These are phyloP conservation scores for Populus pruinosa DNA, from an alignment of 345 rosid genomes.

Conservation along the genomic window DNA sequence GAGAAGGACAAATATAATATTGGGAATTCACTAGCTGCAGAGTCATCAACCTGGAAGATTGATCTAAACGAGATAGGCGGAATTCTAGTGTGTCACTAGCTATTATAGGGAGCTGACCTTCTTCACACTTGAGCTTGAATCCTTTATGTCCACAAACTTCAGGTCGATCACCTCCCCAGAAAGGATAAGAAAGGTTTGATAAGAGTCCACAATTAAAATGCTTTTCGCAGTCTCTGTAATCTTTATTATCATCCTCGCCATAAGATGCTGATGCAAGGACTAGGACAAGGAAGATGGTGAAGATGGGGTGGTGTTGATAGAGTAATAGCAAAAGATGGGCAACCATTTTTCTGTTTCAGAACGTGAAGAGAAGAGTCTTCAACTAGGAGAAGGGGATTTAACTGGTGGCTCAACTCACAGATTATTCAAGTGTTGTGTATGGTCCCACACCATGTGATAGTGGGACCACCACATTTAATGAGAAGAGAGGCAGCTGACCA, in stretches of 20 bases:
- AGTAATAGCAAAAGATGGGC: background rate
- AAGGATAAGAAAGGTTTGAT: conserved; percentile 37
- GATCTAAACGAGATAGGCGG: background rate
- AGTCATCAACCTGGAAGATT: no score
- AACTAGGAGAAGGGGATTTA: background rate
- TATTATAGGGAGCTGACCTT: background rate
- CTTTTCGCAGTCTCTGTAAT: conserved; percentile 23
- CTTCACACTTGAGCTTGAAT: conserved; percentile 35
- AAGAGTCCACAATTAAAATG: conserved; percentile 34
- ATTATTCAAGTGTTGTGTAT: no score
- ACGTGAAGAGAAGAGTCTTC: background rate
- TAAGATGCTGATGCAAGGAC: conserved; percentile 21
- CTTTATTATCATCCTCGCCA: background rate
- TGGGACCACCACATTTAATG: no score
- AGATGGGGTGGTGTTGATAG: background rate
- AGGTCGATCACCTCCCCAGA: conserved; percentile 38
- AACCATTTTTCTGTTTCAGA: background rate
- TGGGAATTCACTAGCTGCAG: no score
- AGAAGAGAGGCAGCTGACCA: no score
- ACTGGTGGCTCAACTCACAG: no score
- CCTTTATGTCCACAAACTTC: conserved; percentile 30
- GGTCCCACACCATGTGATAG: no score
- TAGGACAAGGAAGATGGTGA: conserved; percentile 19
- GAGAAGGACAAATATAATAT: no score
- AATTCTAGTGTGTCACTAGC: background rate